Evolutionary conservation across 306 rosid genomes (phyloP).

Genomic region (Quercus glauca): DNA sequence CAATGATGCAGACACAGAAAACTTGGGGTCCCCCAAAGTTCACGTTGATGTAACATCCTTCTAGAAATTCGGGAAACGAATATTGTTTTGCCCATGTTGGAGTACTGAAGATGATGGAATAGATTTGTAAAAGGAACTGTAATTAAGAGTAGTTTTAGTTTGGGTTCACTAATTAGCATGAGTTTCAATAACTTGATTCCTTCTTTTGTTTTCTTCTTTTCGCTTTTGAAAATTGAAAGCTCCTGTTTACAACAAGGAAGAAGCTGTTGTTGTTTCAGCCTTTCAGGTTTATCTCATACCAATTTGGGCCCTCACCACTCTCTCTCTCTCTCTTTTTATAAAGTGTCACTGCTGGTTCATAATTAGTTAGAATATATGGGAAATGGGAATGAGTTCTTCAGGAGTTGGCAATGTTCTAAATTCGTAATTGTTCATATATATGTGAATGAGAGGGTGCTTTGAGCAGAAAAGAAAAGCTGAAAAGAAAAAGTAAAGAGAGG

Average conservation of each 20-base stretch:
- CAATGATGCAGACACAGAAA: conserved; percentile 40
- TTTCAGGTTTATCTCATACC: neutral
- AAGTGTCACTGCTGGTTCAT: no score
- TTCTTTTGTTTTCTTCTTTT: neutral
- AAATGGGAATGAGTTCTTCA: neutral
- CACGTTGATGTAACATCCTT: neutral
- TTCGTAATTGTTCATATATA: neutral
- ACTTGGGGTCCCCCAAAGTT: conserved; percentile 16
- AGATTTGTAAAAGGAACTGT: neutral
- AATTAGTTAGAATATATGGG: neutral
- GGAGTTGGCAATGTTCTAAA: neutral
- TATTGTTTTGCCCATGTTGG: neutral
- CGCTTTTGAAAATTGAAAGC: no score
- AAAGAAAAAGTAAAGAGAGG: conserved; percentile 8
- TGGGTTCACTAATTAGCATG: neutral
- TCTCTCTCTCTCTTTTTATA: no score
- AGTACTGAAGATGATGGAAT: neutral
- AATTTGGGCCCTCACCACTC: neutral
- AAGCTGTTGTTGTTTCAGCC: neutral
- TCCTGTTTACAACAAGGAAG: neutral
- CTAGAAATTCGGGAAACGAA: neutral
- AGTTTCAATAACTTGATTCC: no score
- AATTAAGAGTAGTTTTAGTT: neutral
- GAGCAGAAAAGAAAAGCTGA: neutral
- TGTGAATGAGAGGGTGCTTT: neutral